These are phyloP conservation scores for Vitis hybrid DNA, from an alignment of 177 flowering plant genomes.

Conservation along the genomic window DNA sequence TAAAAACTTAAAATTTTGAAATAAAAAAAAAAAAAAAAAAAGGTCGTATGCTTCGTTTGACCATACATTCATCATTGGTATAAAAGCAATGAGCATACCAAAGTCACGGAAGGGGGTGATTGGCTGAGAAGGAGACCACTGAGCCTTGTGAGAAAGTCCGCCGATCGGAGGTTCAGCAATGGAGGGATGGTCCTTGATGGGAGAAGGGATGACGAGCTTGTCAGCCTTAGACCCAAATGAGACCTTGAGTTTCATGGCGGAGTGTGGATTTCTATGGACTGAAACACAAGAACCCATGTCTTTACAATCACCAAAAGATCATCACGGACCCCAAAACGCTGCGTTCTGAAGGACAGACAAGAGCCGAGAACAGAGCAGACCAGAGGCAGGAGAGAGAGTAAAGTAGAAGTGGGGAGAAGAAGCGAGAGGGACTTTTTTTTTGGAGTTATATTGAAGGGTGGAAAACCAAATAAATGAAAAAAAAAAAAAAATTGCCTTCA, in stretches of 20 bases:
- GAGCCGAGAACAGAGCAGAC: too few relatives aligned
- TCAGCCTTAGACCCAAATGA: slow-evolving; percentile 27
- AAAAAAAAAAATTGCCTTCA: too few relatives aligned
- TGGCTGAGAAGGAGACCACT: slow-evolving; percentile 10
- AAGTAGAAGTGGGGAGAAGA: slow-evolving; percentile 2
- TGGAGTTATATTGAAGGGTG: slow-evolving; percentile 18
- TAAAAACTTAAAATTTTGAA: not conserved
- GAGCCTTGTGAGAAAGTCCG: slow-evolving; percentile 16
- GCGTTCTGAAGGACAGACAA: too few relatives aligned
- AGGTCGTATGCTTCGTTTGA: not conserved
- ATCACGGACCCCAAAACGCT: not conserved
- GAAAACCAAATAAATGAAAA: too few relatives aligned
- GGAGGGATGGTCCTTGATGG: slow-evolving; percentile 27
- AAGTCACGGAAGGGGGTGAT: slow-evolving; percentile 8
- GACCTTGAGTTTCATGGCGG: slow-evolving; percentile 30
- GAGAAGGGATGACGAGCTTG: slow-evolving; percentile 29
- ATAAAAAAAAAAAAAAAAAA: not conserved
- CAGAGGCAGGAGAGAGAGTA: not conserved
- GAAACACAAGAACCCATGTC: slow-evolving; percentile 59
- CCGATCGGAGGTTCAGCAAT: slow-evolving; percentile 15
- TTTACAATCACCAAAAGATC: not conserved
- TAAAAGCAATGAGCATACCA: slow-evolving; percentile 26
- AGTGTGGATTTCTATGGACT: slow-evolving; percentile 21
- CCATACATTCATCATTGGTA: not conserved
- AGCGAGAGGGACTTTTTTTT: slow-evolving; percentile 12